Evolutionary conservation across 164 flowering plant genomes (phyloP).

Genomic region (Macadamia integrifolia): DNA sequence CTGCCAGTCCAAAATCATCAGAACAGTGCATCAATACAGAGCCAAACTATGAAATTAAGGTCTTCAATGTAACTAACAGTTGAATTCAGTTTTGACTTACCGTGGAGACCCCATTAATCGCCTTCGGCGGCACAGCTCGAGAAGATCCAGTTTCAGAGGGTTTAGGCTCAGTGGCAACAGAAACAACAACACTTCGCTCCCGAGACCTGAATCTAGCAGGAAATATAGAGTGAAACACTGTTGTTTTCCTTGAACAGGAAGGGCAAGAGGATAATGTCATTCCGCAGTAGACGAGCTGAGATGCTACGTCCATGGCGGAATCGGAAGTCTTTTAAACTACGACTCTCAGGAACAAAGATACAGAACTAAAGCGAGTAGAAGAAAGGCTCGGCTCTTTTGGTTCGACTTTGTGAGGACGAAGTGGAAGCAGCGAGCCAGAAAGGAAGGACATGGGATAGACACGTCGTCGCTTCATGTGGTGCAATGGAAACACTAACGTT

Average conservation of each 20-base stretch:
- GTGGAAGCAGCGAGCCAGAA: no score
- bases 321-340: neutral
- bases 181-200: slow-evolving; percentile 27
- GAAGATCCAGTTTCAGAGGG: slow-evolving; percentile 25
- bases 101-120: slow-evolving; percentile 42
- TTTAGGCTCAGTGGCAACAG: slow-evolving; percentile 75
- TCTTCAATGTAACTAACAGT: neutral
- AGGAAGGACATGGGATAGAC: no score
- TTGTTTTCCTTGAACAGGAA: slow-evolving; percentile 2
- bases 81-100: slow-evolving; percentile 15
- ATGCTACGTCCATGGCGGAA: slow-evolving; percentile 55
- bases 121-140: slow-evolving; percentile 8
- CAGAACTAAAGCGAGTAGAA: neutral
- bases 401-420: no score
- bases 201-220: slow-evolving; percentile 10
- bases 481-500: no score
- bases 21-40: neutral
- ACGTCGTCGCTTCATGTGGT: no score
- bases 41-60: neutral
- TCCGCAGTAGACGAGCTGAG: slow-evolving; percentile 53
- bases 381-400: no score
- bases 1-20: slow-evolving; percentile 30
- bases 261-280: slow-evolving; percentile 8
- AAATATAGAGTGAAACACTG: neutral
- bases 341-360: neutral